Evolutionary conservation across 345 rosid species (phyloP), one percentile per base, ranked within the genome.

Genomic region (Draba incana): DNA sequence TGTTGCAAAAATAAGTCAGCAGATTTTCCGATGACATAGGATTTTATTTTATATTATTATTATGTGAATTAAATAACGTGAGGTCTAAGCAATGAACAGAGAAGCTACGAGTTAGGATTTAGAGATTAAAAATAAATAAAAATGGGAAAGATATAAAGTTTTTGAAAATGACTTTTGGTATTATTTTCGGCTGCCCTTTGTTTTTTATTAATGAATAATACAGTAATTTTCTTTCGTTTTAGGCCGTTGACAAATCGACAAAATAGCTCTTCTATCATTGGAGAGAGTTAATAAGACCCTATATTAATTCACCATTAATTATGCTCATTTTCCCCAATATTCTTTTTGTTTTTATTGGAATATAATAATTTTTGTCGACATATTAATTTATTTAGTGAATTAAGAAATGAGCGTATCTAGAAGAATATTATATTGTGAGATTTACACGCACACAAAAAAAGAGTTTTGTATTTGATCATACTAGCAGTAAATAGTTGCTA

Each of bases 1-100:
- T 41, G 60, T 53, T 64, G 44, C 38, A 46, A 64, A 48, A 7
- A 53, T 3, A 46, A 56, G 59, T 56, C 64, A 56, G 59, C 76
- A 72, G 70, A 65, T 64, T 72, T 72, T 64, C 70, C 51, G 65
- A 64, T 50, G 52, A 45, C 45, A 38, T 49, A 48, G 37, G 70
- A 39, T 64, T 51, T 50, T 15, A 47, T 66, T n/a, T 35, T 46
- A 2, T 52, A 15, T 20, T 9, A 28, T 33, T 33, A 33, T 51
- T 42, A 28, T 28, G 9, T 59, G 6, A 28, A 30, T 47, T 46
- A 14, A 13, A 53, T 61, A 37, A 62, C 75, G 69, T 71, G 69
- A 62, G 44, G 48, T 62, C 45, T 70, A 70, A 52, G 75, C 31
- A 62, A 62, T 6, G 62, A 42, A 43, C 75, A 60, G 24, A 60